Percentiles rank a stretch among this genome's conserved stretches.
Evolutionary conservation across 2,329 filamentous ascomycete genomes (phyloP).

Genomic region (Neophaeococcomyces mojaviensis): DNA sequence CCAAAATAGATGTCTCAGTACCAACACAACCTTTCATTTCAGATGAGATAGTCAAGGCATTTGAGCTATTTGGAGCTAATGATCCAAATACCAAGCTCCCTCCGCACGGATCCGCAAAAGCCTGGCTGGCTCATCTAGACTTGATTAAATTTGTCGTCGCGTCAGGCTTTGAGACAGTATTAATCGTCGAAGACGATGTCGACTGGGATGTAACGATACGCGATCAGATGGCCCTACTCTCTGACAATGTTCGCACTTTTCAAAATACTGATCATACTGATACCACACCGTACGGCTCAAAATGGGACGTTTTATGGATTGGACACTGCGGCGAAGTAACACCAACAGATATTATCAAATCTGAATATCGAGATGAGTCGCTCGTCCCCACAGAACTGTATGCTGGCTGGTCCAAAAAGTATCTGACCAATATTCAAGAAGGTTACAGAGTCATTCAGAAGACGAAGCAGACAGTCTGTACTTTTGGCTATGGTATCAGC

Average conservation of each 20-base stretch:
- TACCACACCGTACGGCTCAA: neutral
- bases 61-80: neutral
- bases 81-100: neutral
- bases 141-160: neutral
- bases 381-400: neutral
- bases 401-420: constrained; percentile 11
- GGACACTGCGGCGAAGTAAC: neutral
- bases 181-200: constrained; percentile 2
- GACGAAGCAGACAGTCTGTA: constrained; percentile 4
- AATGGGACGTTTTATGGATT: neutral
- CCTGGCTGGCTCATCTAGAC: neutral
- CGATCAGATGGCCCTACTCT: neutral
- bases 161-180: neutral
- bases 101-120: constrained; percentile 6
- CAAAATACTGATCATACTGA: neutral
- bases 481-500: constrained; percentile 23
- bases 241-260: neutral
- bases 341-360: too few species aligned
- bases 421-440: constrained; percentile 2
- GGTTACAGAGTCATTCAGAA: constrained; percentile 5
- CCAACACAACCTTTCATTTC: constrained; percentile 27
- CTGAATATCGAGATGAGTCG: neutral
- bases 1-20: constrained; percentile 27
- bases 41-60: constrained; percentile 13
- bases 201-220: constrained; percentile 2